phyloP scores from a whole-genome alignment of 2,329 filamentous ascomycete species.

The Cytospora chrysosperma region DNA sequence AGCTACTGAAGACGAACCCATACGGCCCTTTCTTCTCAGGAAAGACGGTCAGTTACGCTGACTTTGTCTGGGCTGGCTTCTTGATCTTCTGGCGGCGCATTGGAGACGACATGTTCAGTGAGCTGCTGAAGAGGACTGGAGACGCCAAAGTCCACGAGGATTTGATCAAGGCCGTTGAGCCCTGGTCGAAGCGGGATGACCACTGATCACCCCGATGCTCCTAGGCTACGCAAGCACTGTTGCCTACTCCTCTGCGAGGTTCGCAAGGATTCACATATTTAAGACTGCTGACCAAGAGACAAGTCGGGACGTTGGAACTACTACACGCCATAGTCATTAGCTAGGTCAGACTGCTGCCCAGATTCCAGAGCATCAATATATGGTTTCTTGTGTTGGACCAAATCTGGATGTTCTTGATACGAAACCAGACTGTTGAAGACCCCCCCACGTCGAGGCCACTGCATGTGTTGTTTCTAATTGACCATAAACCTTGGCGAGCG shows the following conservation, averaged over 20 bases:
- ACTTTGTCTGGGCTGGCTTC: conserved; percentile 47
- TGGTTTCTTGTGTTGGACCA: neutral
- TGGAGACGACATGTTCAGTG: conserved; percentile 36
- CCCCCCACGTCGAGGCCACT: too few relatives aligned
- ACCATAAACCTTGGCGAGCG: too few relatives aligned
- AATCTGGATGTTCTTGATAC: too few relatives aligned
- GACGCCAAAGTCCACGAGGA: conserved; percentile 39
- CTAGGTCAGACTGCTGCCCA: neutral
- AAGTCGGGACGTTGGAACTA: neutral
- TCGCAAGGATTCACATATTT: neutral
- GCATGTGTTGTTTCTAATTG: too few relatives aligned
- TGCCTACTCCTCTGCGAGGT: neutral
- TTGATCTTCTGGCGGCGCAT: conserved; percentile 38
- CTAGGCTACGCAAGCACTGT: too few relatives aligned
- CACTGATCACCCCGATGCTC: conserved; percentile 29
- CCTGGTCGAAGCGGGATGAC: conserved; percentile 41
- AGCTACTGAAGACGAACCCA: conserved; percentile 52
- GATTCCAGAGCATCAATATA: neutral
- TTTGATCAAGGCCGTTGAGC: conserved; percentile 41
- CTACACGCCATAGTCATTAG: neutral
- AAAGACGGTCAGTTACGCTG: conserved; percentile 52
- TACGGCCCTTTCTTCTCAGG: conserved; percentile 64
- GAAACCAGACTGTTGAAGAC: too few relatives aligned
- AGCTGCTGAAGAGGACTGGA: conserved; percentile 38
- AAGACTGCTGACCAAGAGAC: neutral